Evolutionary conservation across 1,284 basidiomycete species (phyloP).

Genomic region (Leccinum subfulvum): DNA sequence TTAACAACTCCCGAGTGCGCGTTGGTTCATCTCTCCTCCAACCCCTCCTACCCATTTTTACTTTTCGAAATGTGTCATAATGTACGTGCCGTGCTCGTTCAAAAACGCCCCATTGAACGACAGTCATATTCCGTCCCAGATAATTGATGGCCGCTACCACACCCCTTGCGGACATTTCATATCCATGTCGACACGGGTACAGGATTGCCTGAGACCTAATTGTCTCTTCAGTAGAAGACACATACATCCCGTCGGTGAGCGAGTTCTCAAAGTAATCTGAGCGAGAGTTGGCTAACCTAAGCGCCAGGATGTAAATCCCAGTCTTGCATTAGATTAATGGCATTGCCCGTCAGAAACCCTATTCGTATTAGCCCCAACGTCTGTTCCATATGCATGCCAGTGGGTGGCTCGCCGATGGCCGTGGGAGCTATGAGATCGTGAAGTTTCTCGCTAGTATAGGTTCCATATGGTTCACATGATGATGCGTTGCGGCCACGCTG

Average conservation of each 20-base stretch:
- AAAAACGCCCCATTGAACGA: constrained; percentile 7
- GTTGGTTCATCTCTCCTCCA: constrained; percentile 14
- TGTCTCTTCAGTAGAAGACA: constrained; percentile 75
- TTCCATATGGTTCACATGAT: constrained; percentile 1
- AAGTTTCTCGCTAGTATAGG: neutral
- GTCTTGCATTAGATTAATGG: constrained; percentile 66
- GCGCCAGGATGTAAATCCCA: constrained; percentile 57
- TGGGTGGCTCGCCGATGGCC: constrained; percentile 37
- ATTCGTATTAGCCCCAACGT: constrained; percentile 64
- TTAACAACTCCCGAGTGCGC: constrained; percentile 20
- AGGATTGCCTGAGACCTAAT: constrained; percentile 62
- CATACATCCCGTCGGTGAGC: constrained; percentile 53
- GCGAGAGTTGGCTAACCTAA: constrained; percentile 19
- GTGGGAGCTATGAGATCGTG: constrained; percentile 25
- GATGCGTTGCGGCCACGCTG: constrained; percentile 21
- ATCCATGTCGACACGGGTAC: constrained; percentile 65
- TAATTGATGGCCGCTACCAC: constrained; percentile 76
- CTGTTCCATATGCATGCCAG: constrained; percentile 43
- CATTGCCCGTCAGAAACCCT: constrained; percentile 66
- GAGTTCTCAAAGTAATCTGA: neutral
- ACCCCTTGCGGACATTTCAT: constrained; percentile 73
- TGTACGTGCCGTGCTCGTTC: constrained; percentile 42
- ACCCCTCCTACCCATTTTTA: constrained; percentile 14
- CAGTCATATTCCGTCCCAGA: constrained; percentile 39
- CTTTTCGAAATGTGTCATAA: constrained; percentile 68